Evolutionary conservation across 495 filamentous ascomycete genomes (phyloP), one percentile per base, ranked within the genome.

Genomic region (Hypomontagnella monticulosa): DNA sequence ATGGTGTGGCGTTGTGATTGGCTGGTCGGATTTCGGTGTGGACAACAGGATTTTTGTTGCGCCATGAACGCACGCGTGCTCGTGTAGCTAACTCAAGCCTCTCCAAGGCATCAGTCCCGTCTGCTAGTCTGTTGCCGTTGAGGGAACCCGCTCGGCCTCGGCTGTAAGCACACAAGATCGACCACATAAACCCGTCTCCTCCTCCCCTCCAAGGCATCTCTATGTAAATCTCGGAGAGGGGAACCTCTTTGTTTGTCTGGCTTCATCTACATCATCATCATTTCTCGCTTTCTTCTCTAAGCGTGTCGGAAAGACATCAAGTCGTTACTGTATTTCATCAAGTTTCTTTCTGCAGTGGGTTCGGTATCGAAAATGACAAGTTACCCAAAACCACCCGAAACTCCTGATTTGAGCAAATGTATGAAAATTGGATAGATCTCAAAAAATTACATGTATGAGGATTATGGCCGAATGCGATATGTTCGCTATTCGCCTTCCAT

Each of bases 271-370:
- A 27, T 27, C 23, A 6, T 27, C 23, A 6, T 27, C 50, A 49
- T 38, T 47, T 57, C 59, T 54, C 15, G 59, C 48, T 52, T 27
- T 63, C 48, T 58, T 40, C 60, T 57, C 33, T 33, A 52, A 58
- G 34, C 47, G 30, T 20, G 15, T 52, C 43, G 20, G 30, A 40
- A 67, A 62, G 38, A 66, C 68, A 63, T 71, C 64, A 73, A 61
- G 53, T 73, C 71, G 71, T 73, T 73, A 73, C 71, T 73, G 68
- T 62, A 71, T 71, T 62, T 71, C 71, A 57, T 63, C 23, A 47
- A 63, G 27, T 44, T 73, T 73, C 23, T 27, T 27, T 62, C 55
- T 69, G 54, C 30, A 50, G 12, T 41, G 53, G 59, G 52, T 47
- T 53, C 38, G 38, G 42, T 61, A 57, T 51, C 59, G 36, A 53